A percentile compares a stretch with the other conserved stretches of the same genome.
Evolutionary conservation across 2,329 filamentous ascomycete species (phyloP).

Genomic region (Colletotrichum kahawae): DNA sequence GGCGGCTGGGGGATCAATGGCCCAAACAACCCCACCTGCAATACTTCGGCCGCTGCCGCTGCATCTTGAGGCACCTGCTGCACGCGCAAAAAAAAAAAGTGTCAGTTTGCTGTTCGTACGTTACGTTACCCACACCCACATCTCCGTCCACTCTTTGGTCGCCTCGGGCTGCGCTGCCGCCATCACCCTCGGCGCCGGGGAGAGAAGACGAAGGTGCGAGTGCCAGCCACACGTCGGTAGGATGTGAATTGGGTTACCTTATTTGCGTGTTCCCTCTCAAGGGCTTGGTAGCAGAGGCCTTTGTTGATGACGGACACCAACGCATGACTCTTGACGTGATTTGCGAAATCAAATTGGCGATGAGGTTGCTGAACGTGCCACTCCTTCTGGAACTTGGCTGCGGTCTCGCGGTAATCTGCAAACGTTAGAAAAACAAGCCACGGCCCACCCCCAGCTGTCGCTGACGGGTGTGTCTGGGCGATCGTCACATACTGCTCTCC

Average conservation of each 20-base stretch:
- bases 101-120: conserved; percentile 38
- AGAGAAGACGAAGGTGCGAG: conserved; percentile 1
- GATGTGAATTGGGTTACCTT: conserved; percentile 45
- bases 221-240: background rate
- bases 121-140: background rate
- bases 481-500: conserved; percentile 62
- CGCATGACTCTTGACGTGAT: conserved; percentile 68
- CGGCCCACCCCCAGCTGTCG: conserved; percentile 16
- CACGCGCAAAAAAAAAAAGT: conserved; percentile 33
- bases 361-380: conserved; percentile 69
- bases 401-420: conserved; percentile 71
- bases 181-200: conserved; percentile 22
- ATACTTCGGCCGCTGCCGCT: conserved; percentile 49
- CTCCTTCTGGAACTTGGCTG: conserved; percentile 71
- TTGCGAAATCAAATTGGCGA: conserved; percentile 67
- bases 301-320: conserved; percentile 68
- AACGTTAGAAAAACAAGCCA: conserved; percentile 10
- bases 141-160: conserved; percentile 21
- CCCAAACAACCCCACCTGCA: conserved; percentile 61
- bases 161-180: background rate
- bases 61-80: conserved; percentile 54
- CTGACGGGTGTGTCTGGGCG: conserved; percentile 3
- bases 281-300: conserved; percentile 64
- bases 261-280: conserved; percentile 60
- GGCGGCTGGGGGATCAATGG: conserved; percentile 54